These are phyloP conservation scores for Porcisia hertigi DNA, from an alignment of 208 protist genomes.

Conservation along the genomic window DNA sequence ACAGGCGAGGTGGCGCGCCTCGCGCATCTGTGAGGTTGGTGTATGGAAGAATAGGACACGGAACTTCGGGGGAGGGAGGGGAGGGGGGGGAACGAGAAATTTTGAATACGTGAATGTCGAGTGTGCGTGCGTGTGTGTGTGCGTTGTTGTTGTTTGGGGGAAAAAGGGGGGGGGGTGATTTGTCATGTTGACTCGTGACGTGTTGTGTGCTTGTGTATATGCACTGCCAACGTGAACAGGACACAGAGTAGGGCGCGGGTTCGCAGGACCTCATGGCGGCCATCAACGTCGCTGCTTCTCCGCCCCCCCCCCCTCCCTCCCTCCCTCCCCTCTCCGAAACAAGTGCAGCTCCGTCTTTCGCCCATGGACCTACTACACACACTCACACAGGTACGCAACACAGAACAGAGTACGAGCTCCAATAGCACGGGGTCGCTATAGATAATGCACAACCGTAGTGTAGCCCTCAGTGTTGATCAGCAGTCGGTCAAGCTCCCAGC, in stretches of 20 bases:
- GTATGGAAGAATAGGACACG: background rate
- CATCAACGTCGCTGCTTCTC: background rate
- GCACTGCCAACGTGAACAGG: background rate
- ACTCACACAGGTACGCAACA: background rate
- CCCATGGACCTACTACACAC: background rate
- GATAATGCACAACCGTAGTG: constrained; percentile 44
- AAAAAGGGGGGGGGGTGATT: no score
- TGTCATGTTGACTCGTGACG: no score
- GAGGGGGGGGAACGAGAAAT: background rate
- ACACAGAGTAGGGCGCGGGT: background rate
- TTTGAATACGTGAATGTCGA: background rate
- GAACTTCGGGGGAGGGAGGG: background rate
- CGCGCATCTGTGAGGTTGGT: background rate
- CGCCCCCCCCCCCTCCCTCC: background rate
- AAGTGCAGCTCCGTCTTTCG: background rate
- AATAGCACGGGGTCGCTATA: constrained; percentile 14
- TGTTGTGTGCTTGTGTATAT: no score
- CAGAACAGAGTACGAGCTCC: background rate
- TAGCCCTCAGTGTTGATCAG: constrained; percentile 42
- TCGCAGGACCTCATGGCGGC: background rate
- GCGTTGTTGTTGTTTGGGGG: no score
- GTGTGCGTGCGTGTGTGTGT: background rate
- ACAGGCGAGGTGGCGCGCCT: background rate
- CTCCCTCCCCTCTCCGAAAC: background rate
- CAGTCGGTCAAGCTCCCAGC: constrained; percentile 51